These are phyloP conservation scores for Cryphonectria radicalis DNA, from an alignment of 2,329 filamentous ascomycete species.

Conservation along the genomic window DNA sequence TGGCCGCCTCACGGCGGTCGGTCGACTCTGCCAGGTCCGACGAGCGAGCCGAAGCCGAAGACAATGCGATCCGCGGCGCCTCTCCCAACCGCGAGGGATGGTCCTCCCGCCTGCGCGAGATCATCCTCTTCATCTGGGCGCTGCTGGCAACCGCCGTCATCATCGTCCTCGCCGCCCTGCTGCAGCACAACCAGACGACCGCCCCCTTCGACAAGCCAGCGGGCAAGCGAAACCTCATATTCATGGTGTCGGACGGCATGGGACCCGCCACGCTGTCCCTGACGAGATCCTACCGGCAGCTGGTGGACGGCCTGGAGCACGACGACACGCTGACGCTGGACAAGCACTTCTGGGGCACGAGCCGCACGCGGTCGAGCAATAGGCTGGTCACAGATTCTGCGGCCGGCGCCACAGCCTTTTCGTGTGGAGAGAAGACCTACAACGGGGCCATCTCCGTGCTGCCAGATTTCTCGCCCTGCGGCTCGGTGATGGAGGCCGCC, in stretches of 20 bases:
- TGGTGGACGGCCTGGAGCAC: constrained; percentile 71
- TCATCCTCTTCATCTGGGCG: constrained; percentile 81
- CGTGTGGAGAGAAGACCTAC: constrained; percentile 91
- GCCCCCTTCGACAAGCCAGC: constrained; percentile 38
- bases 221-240: constrained; percentile 90
- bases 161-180: constrained; percentile 76
- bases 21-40: constrained; percentile 38
- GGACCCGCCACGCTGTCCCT: constrained; percentile 87
- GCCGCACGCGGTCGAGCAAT: constrained; percentile 80
- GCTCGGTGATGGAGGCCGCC: constrained; percentile 90
- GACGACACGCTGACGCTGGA: constrained; percentile 81
- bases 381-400: constrained; percentile 93
- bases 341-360: constrained; percentile 86
- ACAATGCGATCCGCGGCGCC: constrained; percentile 38
- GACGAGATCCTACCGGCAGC: constrained; percentile 85
- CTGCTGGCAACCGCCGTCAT: constrained; percentile 77
- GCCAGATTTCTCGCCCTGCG: constrained; percentile 84
- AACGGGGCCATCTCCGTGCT: constrained; percentile 93
- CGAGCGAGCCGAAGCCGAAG: constrained; percentile 39
- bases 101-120: constrained; percentile 63
- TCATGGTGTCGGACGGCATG: constrained; percentile 99
- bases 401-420: constrained; percentile 96
- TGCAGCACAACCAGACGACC: constrained; percentile 70
- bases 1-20: constrained; percentile 40
- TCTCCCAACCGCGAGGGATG: constrained; percentile 23